phyloP scores from a whole-genome alignment of 345 rosid species.

The Physaria fendleri region DNA sequence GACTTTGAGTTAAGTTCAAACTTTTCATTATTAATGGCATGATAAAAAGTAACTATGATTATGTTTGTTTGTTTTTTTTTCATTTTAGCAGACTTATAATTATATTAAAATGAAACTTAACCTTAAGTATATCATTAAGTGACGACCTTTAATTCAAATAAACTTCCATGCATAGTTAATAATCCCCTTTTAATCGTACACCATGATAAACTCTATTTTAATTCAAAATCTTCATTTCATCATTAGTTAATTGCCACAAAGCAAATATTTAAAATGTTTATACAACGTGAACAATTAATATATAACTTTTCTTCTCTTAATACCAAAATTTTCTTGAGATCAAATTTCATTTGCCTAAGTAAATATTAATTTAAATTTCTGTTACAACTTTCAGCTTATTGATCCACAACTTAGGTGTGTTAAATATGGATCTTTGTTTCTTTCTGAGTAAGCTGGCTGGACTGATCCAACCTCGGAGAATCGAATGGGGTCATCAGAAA shows the following conservation, averaged over 20 bases:
- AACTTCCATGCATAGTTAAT: background rate
- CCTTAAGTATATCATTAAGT: background rate
- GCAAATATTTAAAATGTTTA: background rate
- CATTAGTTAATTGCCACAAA: background rate
- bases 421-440: too few species aligned
- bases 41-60: conserved; percentile 27
- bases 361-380: too few species aligned
- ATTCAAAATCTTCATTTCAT: background rate
- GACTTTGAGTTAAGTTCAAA: conserved; percentile 29
- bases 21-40: conserved; percentile 26
- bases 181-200: background rate
- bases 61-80: conserved; percentile 7
- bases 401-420: too few species aligned
- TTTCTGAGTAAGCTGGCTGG: too few species aligned
- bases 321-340: background rate
- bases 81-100: conserved; percentile 7
- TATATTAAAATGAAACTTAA: background rate
- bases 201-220: background rate
- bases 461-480: too few species aligned
- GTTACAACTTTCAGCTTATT: too few species aligned
- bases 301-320: background rate
- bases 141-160: conserved; percentile 24
- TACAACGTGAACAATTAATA: background rate
- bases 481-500: too few species aligned
- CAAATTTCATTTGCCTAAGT: too few species aligned